Conservation (phyloP, 1,139 yeast genomes). For the Suhomyces coccinellae region DNA sequence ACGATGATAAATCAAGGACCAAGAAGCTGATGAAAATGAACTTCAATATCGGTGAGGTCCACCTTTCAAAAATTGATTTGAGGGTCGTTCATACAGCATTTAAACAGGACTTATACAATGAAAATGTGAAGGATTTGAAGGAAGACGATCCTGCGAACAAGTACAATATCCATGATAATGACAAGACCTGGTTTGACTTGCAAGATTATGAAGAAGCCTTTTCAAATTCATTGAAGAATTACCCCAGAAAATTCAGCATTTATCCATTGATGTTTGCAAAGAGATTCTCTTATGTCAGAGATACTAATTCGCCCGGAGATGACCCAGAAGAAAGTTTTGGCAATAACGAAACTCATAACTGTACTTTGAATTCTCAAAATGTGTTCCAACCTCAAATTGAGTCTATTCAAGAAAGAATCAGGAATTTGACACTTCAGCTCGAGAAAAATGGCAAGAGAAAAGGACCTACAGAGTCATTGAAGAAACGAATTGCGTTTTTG, state of each 20-base stretch:
- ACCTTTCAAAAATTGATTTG: conserved; percentile 42
- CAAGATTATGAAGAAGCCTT: conserved; percentile 46
- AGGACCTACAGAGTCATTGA: conserved; percentile 14
- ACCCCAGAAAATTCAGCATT: conserved; percentile 26
- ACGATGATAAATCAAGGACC: conserved; percentile 33
- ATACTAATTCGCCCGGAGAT: conserved; percentile 26
- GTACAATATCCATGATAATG: conserved; percentile 34
- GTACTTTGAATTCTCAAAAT: conserved; percentile 29
- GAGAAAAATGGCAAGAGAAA: conserved; percentile 17
- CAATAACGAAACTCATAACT: conserved; percentile 33
- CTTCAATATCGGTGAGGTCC: conserved; percentile 46
- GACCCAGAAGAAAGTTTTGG: conserved; percentile 23
- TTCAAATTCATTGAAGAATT: conserved; percentile 26
- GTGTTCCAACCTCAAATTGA: conserved; percentile 33
- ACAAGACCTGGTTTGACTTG: conserved; percentile 43
- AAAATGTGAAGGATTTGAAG: conserved; percentile 3
- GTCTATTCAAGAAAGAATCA: conserved; percentile 28
- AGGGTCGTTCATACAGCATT: conserved; percentile 37
- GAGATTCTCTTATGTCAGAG: conserved; percentile 41
- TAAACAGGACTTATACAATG: conserved; percentile 29
- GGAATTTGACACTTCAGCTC: conserved; percentile 28
- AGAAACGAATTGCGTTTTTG: conserved; percentile 26
- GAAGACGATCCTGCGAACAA: conserved; percentile 13
- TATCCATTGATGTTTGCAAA: conserved; percentile 40
- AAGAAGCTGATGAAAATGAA: conserved; percentile 43